Evolutionary conservation across 345 rosid species (phyloP), one percentile per base, ranked within the genome.

Genomic region (Turnera subulata): DNA sequence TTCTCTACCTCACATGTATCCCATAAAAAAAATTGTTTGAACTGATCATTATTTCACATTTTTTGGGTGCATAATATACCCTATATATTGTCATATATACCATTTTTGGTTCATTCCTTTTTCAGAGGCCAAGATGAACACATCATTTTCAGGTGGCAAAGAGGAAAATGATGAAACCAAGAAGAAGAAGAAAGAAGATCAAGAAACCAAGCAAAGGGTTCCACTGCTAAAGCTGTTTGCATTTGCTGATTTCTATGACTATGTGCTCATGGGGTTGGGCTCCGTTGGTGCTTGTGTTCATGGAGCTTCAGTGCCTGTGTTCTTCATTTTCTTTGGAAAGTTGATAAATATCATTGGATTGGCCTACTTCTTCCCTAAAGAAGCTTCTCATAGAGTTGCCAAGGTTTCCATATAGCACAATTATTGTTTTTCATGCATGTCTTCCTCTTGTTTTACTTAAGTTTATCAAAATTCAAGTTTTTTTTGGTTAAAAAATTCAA

Each of bases 281-380:
- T 93, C 99, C n/a, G 56, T 93, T 14, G 97, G 92, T 16, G 99
- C 97, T 13, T 73, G 81, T 56, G 39, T 79, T 68, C 99, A 93
- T 58, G 99, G 99, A 1, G 94, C 84, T 59, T 93, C 99, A 0
- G 97, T 93, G 7, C 99, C 99, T 0, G 67, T 93, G 14, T 93
- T 93, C 76, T 93, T 93, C 79, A 85, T 89, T 51, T 93, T 78
- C 78, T 93, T 93, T 21, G 99, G 99, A 2, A 85, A 76, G 76
- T 39, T 93, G 61, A 93, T 93, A 14, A 80, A 89, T 46, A 50
- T 89, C 23, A 73, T 87, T 19, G 99, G 99, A 20, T 48, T 89
- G 38, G 94, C 97, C 63, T 89, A 79, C 74, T 76, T 93, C 11
- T 78, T 67, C 65, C 99, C 99, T 2, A 63, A 87, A 59, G 61